Evolutionary conservation across 495 filamentous ascomycete species (phyloP), one percentile per base, ranked within the genome.

Genomic region (Aspergillus nidulans): DNA sequence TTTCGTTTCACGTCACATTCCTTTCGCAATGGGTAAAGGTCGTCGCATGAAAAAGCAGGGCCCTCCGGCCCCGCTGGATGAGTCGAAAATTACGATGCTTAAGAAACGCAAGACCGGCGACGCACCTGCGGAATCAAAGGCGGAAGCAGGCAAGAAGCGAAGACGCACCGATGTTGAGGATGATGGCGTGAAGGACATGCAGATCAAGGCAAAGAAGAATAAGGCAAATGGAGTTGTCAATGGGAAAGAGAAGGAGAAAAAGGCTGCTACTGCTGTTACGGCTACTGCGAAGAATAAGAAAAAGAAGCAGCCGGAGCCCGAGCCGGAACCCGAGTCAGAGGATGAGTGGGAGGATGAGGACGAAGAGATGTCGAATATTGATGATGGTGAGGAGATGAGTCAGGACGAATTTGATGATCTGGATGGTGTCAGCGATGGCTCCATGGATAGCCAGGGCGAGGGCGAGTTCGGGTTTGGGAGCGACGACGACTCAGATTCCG

Each of bases 21-120:
- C 24, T 47, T 51, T 67, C 67, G 84, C 69, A 68, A 97, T 96
- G 92, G 92, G 92, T 73, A 77, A 81, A 54, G 88, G 90, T 58
- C 89, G 91, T 63, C 91, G 94, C 58, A 92, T 96, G 86, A 85
- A 88, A 68, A 96, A 97, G 74, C 94, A 98, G 77, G 95, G 90
- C 32, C 81, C 88, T 56, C 95, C 95, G 26, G 80, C 84, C 54
- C 80, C 85, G 25, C 81, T 96, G 54, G 87, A 92, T 61, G 91
- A 96, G 69, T 84, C 82, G 23, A 87, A 86, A 62, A 84, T 88
- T 56, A 79, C 85, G 28, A 84, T 83, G 48, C 67, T 85, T 52
- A 89, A 80, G 64, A 86, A 96, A 78, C 78, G 89, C 65, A 95
- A 95, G 71, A 82, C 81, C 36, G 82, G 77, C 24, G 73, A 82